A percentile compares a stretch with the other conserved stretches of the same genome.
Conservation (phyloP, 1,284 basidiomycete genomes). For the Ganoderma sinense region DNA sequence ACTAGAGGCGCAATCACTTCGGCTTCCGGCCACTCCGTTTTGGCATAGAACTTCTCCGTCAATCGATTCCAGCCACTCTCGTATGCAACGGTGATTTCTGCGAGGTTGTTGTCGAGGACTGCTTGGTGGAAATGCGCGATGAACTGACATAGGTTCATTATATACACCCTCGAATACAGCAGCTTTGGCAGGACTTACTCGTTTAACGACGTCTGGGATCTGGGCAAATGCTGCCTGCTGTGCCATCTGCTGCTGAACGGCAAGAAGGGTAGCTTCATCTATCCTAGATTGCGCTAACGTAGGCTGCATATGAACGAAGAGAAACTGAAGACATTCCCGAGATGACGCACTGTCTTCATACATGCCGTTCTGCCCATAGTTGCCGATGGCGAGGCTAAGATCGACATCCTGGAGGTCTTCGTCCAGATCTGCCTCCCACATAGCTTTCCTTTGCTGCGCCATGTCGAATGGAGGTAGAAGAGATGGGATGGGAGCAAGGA, state of each 20-base stretch:
- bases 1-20: slow-evolving; percentile 95
- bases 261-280: slow-evolving; percentile 70
- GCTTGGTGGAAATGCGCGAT: slow-evolving; percentile 92
- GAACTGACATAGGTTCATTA: slow-evolving; percentile 59
- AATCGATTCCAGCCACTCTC: slow-evolving; percentile 97
- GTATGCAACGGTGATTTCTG: slow-evolving; percentile 91
- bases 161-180: background rate
- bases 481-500: background rate
- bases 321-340: background rate
- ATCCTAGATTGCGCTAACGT: slow-evolving; percentile 57
- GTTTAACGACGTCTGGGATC: slow-evolving; percentile 84
- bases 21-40: slow-evolving; percentile 97
- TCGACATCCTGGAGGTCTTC: slow-evolving; percentile 79
- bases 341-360: slow-evolving; percentile 71
- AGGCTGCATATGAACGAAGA: background rate
- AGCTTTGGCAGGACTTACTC: slow-evolving; percentile 52
- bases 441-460: slow-evolving; percentile 67
- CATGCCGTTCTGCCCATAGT: slow-evolving; percentile 69
- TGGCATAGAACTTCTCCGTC: slow-evolving; percentile 95
- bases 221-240: slow-evolving; percentile 81
- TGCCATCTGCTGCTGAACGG: slow-evolving; percentile 81
- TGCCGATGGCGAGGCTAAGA: slow-evolving; percentile 72
- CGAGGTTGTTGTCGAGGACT: slow-evolving; percentile 85
- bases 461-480: slow-evolving; percentile 38
- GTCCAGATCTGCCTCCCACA: slow-evolving; percentile 78